A percentile compares a stretch with the other conserved stretches of the same genome.
Evolutionary conservation across 2,329 filamentous ascomycete genomes (phyloP).

Genomic region (Pezicula radicicola): DNA sequence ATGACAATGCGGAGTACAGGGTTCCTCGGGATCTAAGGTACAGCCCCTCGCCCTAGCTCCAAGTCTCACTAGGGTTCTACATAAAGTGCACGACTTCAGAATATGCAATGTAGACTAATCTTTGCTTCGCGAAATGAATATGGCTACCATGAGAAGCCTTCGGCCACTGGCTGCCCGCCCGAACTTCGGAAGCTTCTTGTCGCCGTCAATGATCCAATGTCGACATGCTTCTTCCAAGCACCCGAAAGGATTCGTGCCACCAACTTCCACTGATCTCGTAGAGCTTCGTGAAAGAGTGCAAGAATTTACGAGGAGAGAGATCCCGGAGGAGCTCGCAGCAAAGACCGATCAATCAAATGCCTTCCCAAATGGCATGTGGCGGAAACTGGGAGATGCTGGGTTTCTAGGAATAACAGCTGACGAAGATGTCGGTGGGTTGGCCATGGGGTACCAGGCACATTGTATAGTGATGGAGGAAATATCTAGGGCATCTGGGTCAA

Average conservation of each 20-base stretch:
- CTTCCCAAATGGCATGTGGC: slow-evolving; percentile 91
- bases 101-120: too few relatives aligned
- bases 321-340: slow-evolving; percentile 77
- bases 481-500: slow-evolving; percentile 77
- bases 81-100: too few relatives aligned
- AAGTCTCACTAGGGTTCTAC: too few relatives aligned
- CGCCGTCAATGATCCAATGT: slow-evolving; percentile 30
- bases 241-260: slow-evolving; percentile 58
- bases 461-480: slow-evolving; percentile 95
- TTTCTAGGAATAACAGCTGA: slow-evolving; percentile 92
- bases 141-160: slow-evolving; percentile 22
- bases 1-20: too few relatives aligned
- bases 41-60: too few relatives aligned
- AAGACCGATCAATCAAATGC: slow-evolving; percentile 81
- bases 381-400: slow-evolving; percentile 86
- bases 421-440: slow-evolving; percentile 85
- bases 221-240: slow-evolving; percentile 65
- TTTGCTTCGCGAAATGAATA: slow-evolving; percentile 3
- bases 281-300: slow-evolving; percentile 51
- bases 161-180: slow-evolving; percentile 18
- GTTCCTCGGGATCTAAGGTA: too few relatives aligned
- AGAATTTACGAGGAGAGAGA: slow-evolving; percentile 86
- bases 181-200: slow-evolving; percentile 9
- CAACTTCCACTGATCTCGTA: slow-evolving; percentile 44
- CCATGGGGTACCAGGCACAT: slow-evolving; percentile 94